Conservation (phyloP, 345 rosid species). For the Kernera saxatilis region DNA sequence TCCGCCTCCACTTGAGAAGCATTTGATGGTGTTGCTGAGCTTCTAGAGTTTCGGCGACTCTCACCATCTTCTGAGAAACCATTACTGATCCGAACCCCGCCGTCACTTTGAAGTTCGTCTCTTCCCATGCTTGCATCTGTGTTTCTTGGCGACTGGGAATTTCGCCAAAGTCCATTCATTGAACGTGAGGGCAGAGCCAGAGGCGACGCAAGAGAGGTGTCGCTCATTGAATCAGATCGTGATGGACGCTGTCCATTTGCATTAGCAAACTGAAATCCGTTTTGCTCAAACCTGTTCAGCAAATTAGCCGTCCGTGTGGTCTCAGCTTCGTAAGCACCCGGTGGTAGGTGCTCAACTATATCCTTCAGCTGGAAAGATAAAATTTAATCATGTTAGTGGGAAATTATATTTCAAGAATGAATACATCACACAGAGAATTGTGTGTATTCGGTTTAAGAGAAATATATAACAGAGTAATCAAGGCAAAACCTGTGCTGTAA, state of each 20-base stretch:
- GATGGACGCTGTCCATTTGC: constrained; percentile 57
- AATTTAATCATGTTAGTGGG: background rate
- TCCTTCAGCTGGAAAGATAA: constrained; percentile 67
- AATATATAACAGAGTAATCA: background rate
- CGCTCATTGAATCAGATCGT: constrained; percentile 54
- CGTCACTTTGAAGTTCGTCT: constrained; percentile 39
- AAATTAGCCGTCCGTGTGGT: constrained; percentile 38
- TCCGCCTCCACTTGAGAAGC: constrained; percentile 69
- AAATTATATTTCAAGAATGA: background rate
- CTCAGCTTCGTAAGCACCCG: constrained; percentile 58
- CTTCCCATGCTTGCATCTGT: constrained; percentile 38
- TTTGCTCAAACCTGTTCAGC: constrained; percentile 63
- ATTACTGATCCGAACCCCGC: constrained; percentile 34
- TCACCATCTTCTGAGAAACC: constrained; percentile 48
- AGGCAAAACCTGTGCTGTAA: constrained; percentile 74
- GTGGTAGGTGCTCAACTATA: constrained; percentile 77
- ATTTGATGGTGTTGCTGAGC: constrained; percentile 39
- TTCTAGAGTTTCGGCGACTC: constrained; percentile 46
- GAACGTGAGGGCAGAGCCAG: constrained; percentile 32
- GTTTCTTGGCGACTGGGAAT: constrained; percentile 38
- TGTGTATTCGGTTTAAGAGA: background rate
- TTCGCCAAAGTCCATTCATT: constrained; percentile 39
- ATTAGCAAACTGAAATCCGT: constrained; percentile 52
- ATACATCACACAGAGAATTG: background rate
- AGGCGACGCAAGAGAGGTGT: constrained; percentile 48